Conservation (phyloP, 129 eudicot species). For the Flaveria brownii region DNA sequence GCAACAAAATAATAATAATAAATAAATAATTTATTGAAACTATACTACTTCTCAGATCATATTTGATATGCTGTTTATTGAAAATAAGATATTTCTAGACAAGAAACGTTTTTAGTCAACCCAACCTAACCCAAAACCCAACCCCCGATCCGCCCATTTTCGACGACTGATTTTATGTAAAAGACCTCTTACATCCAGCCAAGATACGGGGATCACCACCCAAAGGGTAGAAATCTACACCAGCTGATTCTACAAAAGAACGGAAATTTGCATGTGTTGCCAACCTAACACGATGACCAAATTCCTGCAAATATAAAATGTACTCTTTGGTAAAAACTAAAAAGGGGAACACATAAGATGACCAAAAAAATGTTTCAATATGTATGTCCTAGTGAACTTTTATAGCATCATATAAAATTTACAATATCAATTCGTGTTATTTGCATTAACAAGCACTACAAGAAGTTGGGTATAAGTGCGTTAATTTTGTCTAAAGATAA, state of each 20-base stretch:
- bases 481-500: not conserved
- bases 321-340: not conserved
- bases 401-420: not conserved
- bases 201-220: constrained; percentile 98
- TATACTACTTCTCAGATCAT: not conserved
- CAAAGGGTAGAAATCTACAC: constrained; percentile 89
- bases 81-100: not conserved
- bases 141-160: not conserved
- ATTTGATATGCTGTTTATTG: not conserved
- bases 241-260: constrained; percentile 85
- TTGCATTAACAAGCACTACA: not conserved
- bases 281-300: constrained; percentile 89
- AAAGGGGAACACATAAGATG: not conserved
- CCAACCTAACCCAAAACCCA: not conserved
- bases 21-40: not conserved
- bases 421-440: not conserved
- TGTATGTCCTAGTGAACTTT: not conserved
- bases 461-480: not conserved
- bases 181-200: constrained; percentile 89
- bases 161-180: constrained; percentile 10
- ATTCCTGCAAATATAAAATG: constrained; percentile 58
- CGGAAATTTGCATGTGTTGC: constrained; percentile 90
- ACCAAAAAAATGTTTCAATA: not conserved
- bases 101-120: not conserved
- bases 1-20: not conserved